Evolutionary conservation across 768 basidiomycete species (phyloP).

Genomic region (Glaciozyma antarctica): DNA sequence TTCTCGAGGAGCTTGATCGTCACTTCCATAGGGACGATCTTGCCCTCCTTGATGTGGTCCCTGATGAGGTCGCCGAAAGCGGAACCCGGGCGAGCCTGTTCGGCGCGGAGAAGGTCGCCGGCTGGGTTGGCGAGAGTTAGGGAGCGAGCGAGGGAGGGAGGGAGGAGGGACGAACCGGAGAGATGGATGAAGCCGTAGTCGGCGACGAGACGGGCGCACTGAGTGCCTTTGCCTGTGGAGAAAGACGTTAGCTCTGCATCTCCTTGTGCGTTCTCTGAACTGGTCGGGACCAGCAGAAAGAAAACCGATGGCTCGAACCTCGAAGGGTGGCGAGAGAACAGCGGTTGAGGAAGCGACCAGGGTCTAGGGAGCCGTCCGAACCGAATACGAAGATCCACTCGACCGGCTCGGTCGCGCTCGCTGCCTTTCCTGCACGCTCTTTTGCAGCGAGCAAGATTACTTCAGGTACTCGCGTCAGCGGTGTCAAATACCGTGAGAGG

Average conservation of each 20-base stretch:
- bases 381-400: no score
- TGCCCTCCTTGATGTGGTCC: slow-evolving; percentile 78
- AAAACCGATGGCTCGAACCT: neutral
- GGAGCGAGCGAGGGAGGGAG: neutral
- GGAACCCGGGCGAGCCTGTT: slow-evolving; percentile 56
- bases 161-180: slow-evolving; percentile 53
- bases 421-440: no score
- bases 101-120: slow-evolving; percentile 92
- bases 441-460: no score
- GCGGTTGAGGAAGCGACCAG: no score
- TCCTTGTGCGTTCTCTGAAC: neutral
- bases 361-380: no score
- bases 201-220: slow-evolving; percentile 71
- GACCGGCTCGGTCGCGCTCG: no score
- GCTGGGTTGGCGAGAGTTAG: slow-evolving; percentile 47
- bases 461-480: no score
- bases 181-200: slow-evolving; percentile 86
- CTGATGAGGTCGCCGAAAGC: slow-evolving; percentile 74
- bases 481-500: no score
- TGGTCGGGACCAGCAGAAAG: neutral
- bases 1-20: slow-evolving; percentile 91
- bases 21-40: slow-evolving; percentile 91
- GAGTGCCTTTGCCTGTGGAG: slow-evolving; percentile 80
- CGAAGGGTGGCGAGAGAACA: no score
- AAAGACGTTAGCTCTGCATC: no score